A percentile compares a stretch with the other conserved stretches of the same genome.
These are phyloP conservation scores for Angophora floribunda DNA, from an alignment of 345 rosid genomes.

Conservation along the genomic window DNA sequence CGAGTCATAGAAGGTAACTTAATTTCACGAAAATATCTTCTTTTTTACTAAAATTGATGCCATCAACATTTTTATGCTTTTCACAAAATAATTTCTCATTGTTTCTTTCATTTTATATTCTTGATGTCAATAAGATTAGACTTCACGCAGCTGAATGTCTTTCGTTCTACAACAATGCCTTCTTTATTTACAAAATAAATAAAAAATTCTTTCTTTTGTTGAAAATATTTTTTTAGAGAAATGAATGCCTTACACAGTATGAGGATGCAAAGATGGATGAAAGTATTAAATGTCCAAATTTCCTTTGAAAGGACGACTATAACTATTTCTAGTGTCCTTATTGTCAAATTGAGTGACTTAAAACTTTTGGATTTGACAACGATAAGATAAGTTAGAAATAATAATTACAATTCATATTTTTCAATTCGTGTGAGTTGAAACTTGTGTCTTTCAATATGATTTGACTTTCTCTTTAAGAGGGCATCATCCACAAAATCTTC, in stretches of 20 bases:
- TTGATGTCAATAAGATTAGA: neutral
- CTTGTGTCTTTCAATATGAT: neutral
- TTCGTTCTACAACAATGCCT: neutral
- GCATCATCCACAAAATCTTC: neutral
- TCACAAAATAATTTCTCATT: neutral
- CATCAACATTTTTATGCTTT: neutral
- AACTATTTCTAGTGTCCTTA: neutral
- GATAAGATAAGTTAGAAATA: neutral
- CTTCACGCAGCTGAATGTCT: rapidly evolving
- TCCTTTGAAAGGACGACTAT: neutral
- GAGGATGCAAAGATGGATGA: neutral
- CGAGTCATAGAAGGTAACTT: neutral
- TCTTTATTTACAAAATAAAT: neutral
- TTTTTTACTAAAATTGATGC: neutral
- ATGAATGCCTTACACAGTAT: neutral
- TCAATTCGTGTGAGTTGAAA: neutral
- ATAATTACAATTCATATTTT: neutral
- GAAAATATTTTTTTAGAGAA: neutral
- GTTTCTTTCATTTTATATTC: neutral
- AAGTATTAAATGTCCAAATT: neutral
- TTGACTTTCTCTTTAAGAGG: neutral
- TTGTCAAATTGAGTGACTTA: neutral
- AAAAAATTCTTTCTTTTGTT: neutral
- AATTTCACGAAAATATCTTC: neutral
- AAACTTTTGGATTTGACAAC: neutral